Evolutionary conservation across 31 red algal genomes (phyloP).

Genomic region (Asparagopsis taxiformis): DNA sequence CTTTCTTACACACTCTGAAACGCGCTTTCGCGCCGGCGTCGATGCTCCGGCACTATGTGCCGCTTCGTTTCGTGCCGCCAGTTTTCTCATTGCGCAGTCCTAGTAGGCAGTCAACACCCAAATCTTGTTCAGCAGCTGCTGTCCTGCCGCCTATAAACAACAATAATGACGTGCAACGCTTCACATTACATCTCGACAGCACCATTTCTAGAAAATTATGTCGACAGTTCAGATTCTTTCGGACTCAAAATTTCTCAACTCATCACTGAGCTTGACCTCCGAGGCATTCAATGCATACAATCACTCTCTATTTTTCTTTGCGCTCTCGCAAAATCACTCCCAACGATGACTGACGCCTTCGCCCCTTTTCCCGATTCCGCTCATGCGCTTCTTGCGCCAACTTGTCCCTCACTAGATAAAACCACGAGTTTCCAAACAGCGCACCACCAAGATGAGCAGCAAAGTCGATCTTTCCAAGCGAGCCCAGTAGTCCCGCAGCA

Average conservation of each 20-base stretch:
- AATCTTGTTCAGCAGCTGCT: too few relatives aligned
- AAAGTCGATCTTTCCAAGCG: conserved; percentile 73
- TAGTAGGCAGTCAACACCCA: too few relatives aligned
- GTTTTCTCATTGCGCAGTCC: too few relatives aligned
- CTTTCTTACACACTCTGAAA: background rate
- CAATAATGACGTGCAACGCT: too few relatives aligned
- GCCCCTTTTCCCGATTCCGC: background rate
- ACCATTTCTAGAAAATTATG: too few relatives aligned
- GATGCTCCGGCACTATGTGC: background rate
- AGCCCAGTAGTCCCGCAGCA: conserved; percentile 63
- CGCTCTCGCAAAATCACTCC: background rate
- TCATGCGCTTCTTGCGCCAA: conserved; percentile 27
- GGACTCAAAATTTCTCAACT: too few relatives aligned
- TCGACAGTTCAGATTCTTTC: too few relatives aligned
- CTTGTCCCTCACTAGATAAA: conserved; percentile 58
- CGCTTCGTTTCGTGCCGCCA: too few relatives aligned
- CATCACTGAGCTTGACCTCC: too few relatives aligned
- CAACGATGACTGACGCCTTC: background rate
- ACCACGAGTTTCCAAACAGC: conserved; percentile 68
- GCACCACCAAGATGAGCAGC: conserved; percentile 76
- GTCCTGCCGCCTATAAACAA: too few relatives aligned
- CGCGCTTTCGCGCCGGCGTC: background rate
- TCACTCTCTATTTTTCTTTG: background rate
- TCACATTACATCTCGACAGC: too few relatives aligned
- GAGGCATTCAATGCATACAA: too few relatives aligned